Conservation (phyloP, 192 early-diverging fungal species). For the Dispira parvispora region DNA sequence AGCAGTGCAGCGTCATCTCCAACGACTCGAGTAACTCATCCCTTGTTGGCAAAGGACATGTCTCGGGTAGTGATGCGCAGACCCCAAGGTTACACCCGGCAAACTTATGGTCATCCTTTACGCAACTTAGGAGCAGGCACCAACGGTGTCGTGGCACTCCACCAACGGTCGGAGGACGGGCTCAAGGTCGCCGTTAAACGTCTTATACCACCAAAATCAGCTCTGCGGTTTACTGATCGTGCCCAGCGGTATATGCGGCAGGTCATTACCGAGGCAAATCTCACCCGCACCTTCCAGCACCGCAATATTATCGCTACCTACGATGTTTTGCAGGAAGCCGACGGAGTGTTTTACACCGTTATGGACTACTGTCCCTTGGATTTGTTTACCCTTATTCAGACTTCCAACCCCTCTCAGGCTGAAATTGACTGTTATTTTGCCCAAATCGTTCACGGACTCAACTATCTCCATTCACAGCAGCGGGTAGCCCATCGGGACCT, state of each 20-base stretch:
- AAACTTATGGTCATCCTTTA: slow-evolving; percentile 28
- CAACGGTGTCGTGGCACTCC: slow-evolving; percentile 15
- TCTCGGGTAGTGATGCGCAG: slow-evolving; percentile 1
- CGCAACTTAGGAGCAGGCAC: slow-evolving; percentile 20
- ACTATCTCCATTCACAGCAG: slow-evolving; percentile 49
- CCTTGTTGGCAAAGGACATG: neutral
- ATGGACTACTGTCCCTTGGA: slow-evolving; percentile 11
- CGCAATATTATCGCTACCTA: slow-evolving; percentile 7
- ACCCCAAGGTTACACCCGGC: slow-evolving; percentile 11
- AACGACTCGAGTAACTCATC: neutral
- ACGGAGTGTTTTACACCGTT: slow-evolving; percentile 7
- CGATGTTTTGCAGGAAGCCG: neutral
- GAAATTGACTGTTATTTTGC: neutral
- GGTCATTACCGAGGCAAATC: slow-evolving; percentile 14
- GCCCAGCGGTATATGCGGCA: slow-evolving; percentile 8
- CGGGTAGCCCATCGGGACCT: slow-evolving; percentile 11
- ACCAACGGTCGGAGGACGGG: neutral
- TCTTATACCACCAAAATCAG: neutral
- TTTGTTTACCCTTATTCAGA: slow-evolving; percentile 8
- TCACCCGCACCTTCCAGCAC: slow-evolving; percentile 7
- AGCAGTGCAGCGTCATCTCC: neutral
- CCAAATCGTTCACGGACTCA: slow-evolving; percentile 42
- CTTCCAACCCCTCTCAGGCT: neutral
- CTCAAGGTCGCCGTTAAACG: slow-evolving; percentile 8
- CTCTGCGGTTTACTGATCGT: slow-evolving; percentile 3